Percentiles rank a stretch among this genome's conserved stretches.
Evolutionary conservation across 1,139 yeast species (phyloP).

Genomic region (Sugiyamaella sp.): DNA sequence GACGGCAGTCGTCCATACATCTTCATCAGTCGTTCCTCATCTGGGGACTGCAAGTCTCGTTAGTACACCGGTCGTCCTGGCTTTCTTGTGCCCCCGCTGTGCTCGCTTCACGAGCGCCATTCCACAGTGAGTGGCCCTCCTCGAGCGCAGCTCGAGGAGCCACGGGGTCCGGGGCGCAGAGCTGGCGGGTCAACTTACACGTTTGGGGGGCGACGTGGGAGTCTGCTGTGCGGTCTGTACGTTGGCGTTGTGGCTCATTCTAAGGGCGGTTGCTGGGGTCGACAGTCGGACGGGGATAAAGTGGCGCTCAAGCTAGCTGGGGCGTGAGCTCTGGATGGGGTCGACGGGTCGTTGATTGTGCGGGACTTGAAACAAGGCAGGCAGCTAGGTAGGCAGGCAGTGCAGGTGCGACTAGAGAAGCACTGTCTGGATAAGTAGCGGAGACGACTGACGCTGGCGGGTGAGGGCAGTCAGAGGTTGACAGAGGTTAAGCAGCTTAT

Average conservation of each 20-base stretch:
- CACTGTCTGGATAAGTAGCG: no score
- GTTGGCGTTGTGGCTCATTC: constrained; percentile 6
- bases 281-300: not conserved
- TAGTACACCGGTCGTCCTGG: not conserved
- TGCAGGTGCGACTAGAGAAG: no score
- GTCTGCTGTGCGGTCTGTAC: constrained; percentile 1
- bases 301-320: no score
- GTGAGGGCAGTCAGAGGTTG: no score
- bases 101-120: constrained; percentile 2
- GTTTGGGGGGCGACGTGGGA: not conserved
- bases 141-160: no score
- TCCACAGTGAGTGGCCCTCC: no score
- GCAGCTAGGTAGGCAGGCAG: no score
- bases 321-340: not conserved
- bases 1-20: constrained; percentile 89
- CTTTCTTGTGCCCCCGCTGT: not conserved
- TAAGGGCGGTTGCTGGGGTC: not conserved
- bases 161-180: not conserved
- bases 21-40: constrained; percentile 55
- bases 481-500: no score
- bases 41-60: constrained; percentile 24
- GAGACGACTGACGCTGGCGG: no score
- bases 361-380: no score
- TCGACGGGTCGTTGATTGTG: no score
- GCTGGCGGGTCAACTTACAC: not conserved